Conservation (phyloP, 2,329 filamentous ascomycete genomes). For the Apiospora saccharicola region DNA sequence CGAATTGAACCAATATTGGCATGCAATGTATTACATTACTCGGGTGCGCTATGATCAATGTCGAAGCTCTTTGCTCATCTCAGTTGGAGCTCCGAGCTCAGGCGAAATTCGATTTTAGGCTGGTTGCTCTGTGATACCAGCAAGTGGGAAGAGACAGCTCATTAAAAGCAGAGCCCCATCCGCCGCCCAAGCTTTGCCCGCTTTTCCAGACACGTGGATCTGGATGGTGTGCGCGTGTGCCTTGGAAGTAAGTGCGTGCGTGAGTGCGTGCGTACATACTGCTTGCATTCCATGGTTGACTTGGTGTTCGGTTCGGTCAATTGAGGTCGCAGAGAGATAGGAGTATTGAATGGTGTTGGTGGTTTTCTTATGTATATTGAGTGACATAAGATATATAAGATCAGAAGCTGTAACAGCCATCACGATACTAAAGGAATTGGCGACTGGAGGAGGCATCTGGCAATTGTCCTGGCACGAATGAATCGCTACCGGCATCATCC, state of each 20-base stretch:
- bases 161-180: not conserved
- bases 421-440: too few relatives aligned
- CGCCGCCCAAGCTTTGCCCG: not conserved
- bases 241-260: not conserved
- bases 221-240: not conserved
- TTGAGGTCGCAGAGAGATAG: too few relatives aligned
- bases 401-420: too few relatives aligned
- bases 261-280: not conserved
- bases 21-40: not conserved
- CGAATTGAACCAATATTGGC: not conserved
- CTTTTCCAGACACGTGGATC: not conserved
- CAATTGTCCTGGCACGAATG: too few relatives aligned
- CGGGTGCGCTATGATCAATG: not conserved
- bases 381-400: too few relatives aligned
- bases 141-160: slow-evolving; percentile 8
- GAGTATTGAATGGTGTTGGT: too few relatives aligned
- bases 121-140: not conserved
- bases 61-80: not conserved
- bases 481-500: too few relatives aligned
- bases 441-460: too few relatives aligned
- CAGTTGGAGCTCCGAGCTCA: slow-evolving; percentile 3
- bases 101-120: not conserved
- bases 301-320: too few relatives aligned
- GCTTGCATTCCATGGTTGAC: not conserved
- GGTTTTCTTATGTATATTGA: too few relatives aligned